Evolutionary conservation across 257 asterid species (phyloP).

Genomic region (Rehmannia glutinosa): DNA sequence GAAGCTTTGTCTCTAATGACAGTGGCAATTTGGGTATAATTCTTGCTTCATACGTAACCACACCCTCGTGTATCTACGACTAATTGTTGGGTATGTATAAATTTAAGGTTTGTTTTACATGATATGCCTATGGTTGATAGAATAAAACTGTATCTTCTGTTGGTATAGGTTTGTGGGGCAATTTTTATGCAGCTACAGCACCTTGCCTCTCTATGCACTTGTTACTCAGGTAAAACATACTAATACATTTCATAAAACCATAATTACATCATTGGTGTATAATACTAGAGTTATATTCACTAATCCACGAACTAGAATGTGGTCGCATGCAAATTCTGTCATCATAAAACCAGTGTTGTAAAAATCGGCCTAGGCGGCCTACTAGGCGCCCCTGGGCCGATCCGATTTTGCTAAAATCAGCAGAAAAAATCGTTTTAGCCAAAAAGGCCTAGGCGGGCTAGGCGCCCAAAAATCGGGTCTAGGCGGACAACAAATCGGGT

Average conservation of each 20-base stretch:
- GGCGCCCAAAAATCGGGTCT: no score
- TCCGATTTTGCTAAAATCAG: no score
- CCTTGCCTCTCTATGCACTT: conserved; percentile 85
- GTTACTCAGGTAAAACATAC: conserved; percentile 68
- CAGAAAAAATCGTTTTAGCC: no score
- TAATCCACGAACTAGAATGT: no score
- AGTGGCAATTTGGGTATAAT: conserved; percentile 98
- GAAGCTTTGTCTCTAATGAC: conserved; percentile 20
- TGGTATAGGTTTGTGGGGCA: conserved; percentile 71
- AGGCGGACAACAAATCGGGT: no score
- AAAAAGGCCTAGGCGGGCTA: no score
- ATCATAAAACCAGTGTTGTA: no score
- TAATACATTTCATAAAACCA: not conserved
- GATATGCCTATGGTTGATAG: not conserved
- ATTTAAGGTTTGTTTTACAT: not conserved
- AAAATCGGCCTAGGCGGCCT: no score
- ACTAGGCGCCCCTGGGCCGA: no score
- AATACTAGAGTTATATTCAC: not conserved
- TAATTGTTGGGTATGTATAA: conserved; percentile 67
- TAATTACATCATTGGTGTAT: not conserved
- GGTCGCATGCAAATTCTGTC: no score
- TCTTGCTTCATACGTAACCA: conserved; percentile 93
- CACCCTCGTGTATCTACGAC: conserved; percentile 74
- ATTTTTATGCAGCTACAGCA: conserved; percentile 89
- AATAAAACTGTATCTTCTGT: not conserved